phyloP scores from a whole-genome alignment of 306 rosid genomes.

The Rosa chinensis region DNA sequence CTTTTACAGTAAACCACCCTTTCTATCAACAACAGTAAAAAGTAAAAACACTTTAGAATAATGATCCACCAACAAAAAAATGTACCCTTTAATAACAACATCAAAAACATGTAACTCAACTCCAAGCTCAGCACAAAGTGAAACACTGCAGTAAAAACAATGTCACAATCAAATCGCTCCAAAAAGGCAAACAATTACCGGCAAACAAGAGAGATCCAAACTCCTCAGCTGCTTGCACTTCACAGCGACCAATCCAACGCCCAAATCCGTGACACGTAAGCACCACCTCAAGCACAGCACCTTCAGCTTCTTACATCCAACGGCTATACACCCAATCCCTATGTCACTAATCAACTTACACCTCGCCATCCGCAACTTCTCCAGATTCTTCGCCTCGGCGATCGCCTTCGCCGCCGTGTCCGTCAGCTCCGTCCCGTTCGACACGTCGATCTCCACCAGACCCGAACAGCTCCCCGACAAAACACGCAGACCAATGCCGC shows the following conservation, averaged over 20 bases:
- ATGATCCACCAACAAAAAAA: background rate
- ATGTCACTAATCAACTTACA: slow-evolving; percentile 72
- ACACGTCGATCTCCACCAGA: slow-evolving; percentile 70
- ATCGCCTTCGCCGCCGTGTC: slow-evolving; percentile 62
- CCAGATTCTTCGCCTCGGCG: slow-evolving; percentile 69
- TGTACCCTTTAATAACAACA: background rate
- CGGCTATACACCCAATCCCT: slow-evolving; percentile 87
- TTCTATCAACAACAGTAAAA: background rate
- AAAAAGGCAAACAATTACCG: slow-evolving; percentile 35
- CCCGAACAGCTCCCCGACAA: slow-evolving; percentile 38
- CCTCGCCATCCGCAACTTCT: slow-evolving; percentile 67
- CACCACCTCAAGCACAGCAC: slow-evolving; percentile 75
- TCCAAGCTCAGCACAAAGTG: background rate
- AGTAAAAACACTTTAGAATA: background rate
- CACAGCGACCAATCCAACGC: slow-evolving; percentile 76
- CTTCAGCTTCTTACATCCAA: slow-evolving; percentile 74
- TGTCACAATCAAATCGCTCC: background rate
- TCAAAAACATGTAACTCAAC: background rate
- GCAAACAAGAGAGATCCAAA: slow-evolving; percentile 83
- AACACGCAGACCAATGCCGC: slow-evolving; percentile 43
- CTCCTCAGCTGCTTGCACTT: slow-evolving; percentile 68
- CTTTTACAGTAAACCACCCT: background rate
- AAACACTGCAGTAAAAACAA: background rate
- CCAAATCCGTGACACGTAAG: slow-evolving; percentile 72
- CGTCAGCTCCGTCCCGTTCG: slow-evolving; percentile 65